Evolutionary conservation across 2,329 filamentous ascomycete species (phyloP).

Genomic region (Paraphoma chrysanthemicola): DNA sequence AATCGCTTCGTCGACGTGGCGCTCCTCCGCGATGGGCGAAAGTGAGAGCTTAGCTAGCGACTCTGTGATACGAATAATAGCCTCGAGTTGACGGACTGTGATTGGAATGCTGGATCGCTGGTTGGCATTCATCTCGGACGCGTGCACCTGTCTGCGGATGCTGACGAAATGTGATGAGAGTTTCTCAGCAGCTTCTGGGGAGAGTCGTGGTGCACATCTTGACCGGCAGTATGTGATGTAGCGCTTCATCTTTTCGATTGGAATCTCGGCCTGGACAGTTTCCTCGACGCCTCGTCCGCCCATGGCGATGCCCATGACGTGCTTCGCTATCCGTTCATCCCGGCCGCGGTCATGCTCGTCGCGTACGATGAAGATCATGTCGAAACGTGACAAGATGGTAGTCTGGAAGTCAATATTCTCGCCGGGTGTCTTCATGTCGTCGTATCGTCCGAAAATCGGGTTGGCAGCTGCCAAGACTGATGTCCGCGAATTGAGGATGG

Average conservation of each 20-base stretch:
- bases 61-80: slow-evolving; percentile 96
- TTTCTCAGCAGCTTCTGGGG: slow-evolving; percentile 90
- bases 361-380: slow-evolving; percentile 99
- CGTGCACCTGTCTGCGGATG: slow-evolving; percentile 92
- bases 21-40: slow-evolving; percentile 83
- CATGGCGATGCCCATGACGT: slow-evolving; percentile 98
- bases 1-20: slow-evolving; percentile 96
- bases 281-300: slow-evolving; percentile 84
- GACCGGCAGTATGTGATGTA: slow-evolving; percentile 98
- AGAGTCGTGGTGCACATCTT: slow-evolving; percentile 90
- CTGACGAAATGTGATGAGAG: slow-evolving; percentile 96
- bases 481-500: slow-evolving; percentile 93
- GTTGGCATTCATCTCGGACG: slow-evolving; percentile 88
- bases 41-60: slow-evolving; percentile 91
- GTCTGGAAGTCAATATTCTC: slow-evolving; percentile 99
- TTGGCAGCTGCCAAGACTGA: slow-evolving; percentile 96
- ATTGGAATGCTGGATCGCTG: slow-evolving; percentile 93
- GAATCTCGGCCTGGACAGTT: slow-evolving; percentile 83
- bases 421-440: slow-evolving; percentile 95
- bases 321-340: slow-evolving; percentile 91
- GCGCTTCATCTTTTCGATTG: slow-evolving; percentile 95
- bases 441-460: slow-evolving; percentile 96
- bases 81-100: slow-evolving; percentile 95
- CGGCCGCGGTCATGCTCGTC: slow-evolving; percentile 90
- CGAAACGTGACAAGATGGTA: slow-evolving; percentile 95